Evolutionary conservation across 2,329 filamentous ascomycete genomes (phyloP).

Genomic region (Sclerotinia borealis): DNA sequence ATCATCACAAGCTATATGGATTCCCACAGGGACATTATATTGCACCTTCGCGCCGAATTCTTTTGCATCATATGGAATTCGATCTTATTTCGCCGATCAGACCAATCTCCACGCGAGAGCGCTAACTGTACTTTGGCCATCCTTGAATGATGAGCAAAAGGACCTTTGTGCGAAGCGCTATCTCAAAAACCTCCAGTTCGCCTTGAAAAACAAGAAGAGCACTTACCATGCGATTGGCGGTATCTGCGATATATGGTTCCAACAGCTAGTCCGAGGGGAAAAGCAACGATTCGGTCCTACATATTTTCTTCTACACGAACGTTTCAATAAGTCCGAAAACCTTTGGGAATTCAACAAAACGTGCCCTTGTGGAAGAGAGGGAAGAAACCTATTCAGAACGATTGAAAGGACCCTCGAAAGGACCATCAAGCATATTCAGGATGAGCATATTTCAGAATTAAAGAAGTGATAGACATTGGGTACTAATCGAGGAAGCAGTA

Average conservation of each 20-base stretch:
- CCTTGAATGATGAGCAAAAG: background rate
- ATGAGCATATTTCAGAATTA: background rate
- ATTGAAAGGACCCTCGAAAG: background rate
- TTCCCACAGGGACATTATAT: background rate
- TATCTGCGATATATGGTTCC: too few relatives aligned
- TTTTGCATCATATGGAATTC: background rate
- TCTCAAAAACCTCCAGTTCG: background rate
- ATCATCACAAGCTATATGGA: background rate
- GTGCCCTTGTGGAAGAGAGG: too few relatives aligned
- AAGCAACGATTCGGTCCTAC: background rate
- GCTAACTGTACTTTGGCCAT: background rate
- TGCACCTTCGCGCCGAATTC: background rate
- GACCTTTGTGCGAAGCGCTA: background rate
- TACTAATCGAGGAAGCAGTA: background rate
- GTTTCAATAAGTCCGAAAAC: too few relatives aligned
- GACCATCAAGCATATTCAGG: background rate
- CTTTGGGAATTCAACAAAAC: background rate
- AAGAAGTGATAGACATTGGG: background rate
- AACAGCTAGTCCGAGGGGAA: background rate
- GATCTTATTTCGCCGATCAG: background rate
- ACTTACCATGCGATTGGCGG: background rate
- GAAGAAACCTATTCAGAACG: rapidly evolving
- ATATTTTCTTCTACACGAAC: background rate
- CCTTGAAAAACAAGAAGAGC: background rate
- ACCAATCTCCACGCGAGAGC: background rate